Evolutionary conservation across 495 filamentous ascomycete species (phyloP), one percentile per base, ranked within the genome.

Genomic region (Aspergillus avenaceus): DNA sequence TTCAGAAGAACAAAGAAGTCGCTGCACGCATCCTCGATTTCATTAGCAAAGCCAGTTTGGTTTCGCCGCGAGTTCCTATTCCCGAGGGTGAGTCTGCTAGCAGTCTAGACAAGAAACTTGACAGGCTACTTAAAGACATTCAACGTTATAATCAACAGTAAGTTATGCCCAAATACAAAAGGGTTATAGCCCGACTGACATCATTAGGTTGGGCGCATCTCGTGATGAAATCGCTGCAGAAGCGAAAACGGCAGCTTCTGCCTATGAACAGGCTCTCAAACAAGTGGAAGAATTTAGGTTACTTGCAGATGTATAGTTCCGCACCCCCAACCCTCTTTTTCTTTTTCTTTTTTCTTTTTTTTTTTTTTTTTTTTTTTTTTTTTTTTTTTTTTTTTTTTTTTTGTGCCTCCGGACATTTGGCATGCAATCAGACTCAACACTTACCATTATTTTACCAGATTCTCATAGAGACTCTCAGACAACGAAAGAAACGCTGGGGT

Each of bases 401-500:
- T n/a, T n/a, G n/a, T n/a, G n/a, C n/a, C n/a, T n/a, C n/a, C n/a
- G n/a, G n/a, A n/a, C n/a, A n/a, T n/a, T n/a, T n/a, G n/a, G n/a
- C n/a, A n/a, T n/a, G n/a, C n/a, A 5, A 16, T 2, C 6, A 21
- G 16, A 38, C 16, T 11, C 16, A 38, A 18, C n/a, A 16, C 32
- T 18, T 5, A 19, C 21, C 3, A 38, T 18, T 38, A 13, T 14
- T 21, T 34, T 11, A 36, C 18, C 21, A 81, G 72, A 61, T 69
- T 0, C 73, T 96, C 24, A 85, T 84, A 64, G 56, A 74, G 13
- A 80, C 90, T 0, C 77, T 95, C 25, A 69, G 75, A 25, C 70
- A 87, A 44, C 87, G 93, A 4, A 78, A 84, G 32, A 72, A 80
- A 22, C 84, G 89, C 52, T 97, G 89, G 87, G 71, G 78, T 47